Conservation (phyloP, 164 flowering plant genomes). For the Sedum album region DNA sequence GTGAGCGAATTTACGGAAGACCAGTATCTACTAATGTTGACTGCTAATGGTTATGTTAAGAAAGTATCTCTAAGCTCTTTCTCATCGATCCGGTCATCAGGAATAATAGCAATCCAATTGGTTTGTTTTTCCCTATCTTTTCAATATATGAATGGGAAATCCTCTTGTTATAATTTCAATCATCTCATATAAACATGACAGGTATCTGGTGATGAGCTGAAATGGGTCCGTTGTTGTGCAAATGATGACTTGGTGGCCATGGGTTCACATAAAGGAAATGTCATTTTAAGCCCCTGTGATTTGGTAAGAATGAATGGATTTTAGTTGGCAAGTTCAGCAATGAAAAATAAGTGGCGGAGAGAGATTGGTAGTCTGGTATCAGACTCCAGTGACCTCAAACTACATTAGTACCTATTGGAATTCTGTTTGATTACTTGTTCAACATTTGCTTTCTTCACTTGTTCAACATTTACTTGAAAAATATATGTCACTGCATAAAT, state of each 20-base stretch:
- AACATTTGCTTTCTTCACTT: not conserved
- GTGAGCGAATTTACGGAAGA: slow-evolving; percentile 80
- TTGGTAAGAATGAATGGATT: slow-evolving; percentile 35
- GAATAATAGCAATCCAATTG: slow-evolving; percentile 94
- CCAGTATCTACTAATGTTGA: slow-evolving; percentile 86
- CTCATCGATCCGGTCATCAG: slow-evolving; percentile 80
- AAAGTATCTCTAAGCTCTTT: slow-evolving; percentile 73
- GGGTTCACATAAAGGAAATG: slow-evolving; percentile 94
- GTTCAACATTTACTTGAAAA: too few species aligned
- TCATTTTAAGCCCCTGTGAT: slow-evolving; percentile 59
- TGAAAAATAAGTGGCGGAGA: not conserved
- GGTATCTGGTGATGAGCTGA: slow-evolving; percentile 96
- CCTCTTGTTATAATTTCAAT: not conserved
- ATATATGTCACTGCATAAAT: not conserved
- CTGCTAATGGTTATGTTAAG: slow-evolving; percentile 88
- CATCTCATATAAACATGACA: slow-evolving; percentile 20
- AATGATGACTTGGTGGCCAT: slow-evolving; percentile 85
- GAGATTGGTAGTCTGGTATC: not conserved
- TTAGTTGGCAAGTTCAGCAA: not conserved
- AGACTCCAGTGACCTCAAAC: not conserved
- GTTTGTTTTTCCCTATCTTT: slow-evolving; percentile 30
- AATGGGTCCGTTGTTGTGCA: slow-evolving; percentile 86
- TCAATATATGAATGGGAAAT: not conserved
- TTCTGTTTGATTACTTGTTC: not conserved
- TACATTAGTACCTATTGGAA: too few species aligned